Conservation (phyloP, 1,139 yeast species). For the Yamadazyma taylorii region DNA sequence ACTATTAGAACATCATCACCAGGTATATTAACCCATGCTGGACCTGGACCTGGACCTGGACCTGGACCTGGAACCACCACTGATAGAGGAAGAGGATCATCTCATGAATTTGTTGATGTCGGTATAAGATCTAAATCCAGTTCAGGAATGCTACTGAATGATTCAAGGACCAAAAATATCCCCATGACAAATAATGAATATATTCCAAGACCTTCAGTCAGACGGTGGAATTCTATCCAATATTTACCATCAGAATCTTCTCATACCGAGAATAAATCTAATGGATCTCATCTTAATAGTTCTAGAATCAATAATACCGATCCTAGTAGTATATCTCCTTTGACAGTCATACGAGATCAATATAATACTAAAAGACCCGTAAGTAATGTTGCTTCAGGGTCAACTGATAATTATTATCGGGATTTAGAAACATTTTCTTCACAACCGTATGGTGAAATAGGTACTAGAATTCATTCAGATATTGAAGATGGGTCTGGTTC, state of each 20-base stretch:
- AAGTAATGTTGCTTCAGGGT: slow-evolving; percentile 11
- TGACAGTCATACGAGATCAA: slow-evolving; percentile 30
- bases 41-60: slow-evolving; percentile 1
- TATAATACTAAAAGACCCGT: slow-evolving; percentile 29
- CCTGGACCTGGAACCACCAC: too few relatives aligned
- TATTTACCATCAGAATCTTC: too few relatives aligned
- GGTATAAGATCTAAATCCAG: slow-evolving; percentile 2
- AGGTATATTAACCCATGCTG: slow-evolving; percentile 3
- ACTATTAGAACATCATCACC: slow-evolving; percentile 9
- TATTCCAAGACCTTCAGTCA: slow-evolving; percentile 18
- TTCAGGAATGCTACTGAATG: not conserved
- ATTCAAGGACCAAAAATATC: slow-evolving; percentile 16
- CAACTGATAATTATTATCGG: slow-evolving; percentile 25
- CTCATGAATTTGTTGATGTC: not conserved
- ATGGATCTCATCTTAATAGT: not conserved
- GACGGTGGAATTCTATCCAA: slow-evolving; percentile 27
- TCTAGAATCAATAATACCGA: not conserved
- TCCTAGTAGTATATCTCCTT: slow-evolving; percentile 26
- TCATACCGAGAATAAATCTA: slow-evolving; percentile 2
- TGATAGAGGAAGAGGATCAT: not conserved
- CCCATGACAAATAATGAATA: slow-evolving; percentile 18
- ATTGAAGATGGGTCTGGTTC: slow-evolving; percentile 1
- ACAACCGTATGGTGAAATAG: not conserved
- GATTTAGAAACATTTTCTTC: slow-evolving; percentile 12
- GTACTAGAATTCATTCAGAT: not conserved